Evolutionary conservation across 2,329 filamentous ascomycete species (phyloP), one percentile per base, ranked within the genome.

Genomic region (Calonectria pteridis): DNA sequence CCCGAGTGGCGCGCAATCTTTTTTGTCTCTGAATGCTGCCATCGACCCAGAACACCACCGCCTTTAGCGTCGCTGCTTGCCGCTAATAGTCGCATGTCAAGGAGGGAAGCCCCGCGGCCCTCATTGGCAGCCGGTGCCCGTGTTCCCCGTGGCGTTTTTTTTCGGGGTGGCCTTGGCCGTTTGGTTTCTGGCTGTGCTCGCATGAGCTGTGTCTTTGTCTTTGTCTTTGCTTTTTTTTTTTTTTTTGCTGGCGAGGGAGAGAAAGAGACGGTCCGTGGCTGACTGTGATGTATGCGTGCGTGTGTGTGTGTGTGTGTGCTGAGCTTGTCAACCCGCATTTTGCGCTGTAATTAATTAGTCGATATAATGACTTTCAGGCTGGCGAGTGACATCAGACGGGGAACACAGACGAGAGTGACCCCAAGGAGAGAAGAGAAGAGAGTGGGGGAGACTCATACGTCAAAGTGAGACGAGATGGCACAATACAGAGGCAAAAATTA

Each of bases 51-150:
- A 64, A 29, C 37, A 20, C 40, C 59, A 64, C 40, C 26, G 59
- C 59, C 28, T 7, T 49, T 76, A 77, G 74, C 74, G 72, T 62
- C 35, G 40, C 66, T 69, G 68, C 68, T 62, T 73, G 72, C 72
- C 76, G 68, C 68, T 77, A 71, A 75, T 79, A 77, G 72, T 78
- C 33, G 63, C 29, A 51, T 64, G 58, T n/a, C 43, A 35, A 72
- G 72, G 67, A 46, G 58, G 72, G 55, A 18, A 20, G 55, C 4
- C 55, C 69, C 58, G 46, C 63, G 49, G 31, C 69, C 58, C 64
- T 79, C 75, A 79, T 80, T 79, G 74, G 78, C 18, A 20, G 18
- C 26, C 2, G 23, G 35, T 35, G 40, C 72, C 72, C 77, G 73
- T 49, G 58, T 16, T 59, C 33, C 55, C 70, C 29, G 77, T 78